These are phyloP conservation scores for Eleusine coracana DNA, from an alignment of 176 grass and related monocot genomes.

Conservation along the genomic window DNA sequence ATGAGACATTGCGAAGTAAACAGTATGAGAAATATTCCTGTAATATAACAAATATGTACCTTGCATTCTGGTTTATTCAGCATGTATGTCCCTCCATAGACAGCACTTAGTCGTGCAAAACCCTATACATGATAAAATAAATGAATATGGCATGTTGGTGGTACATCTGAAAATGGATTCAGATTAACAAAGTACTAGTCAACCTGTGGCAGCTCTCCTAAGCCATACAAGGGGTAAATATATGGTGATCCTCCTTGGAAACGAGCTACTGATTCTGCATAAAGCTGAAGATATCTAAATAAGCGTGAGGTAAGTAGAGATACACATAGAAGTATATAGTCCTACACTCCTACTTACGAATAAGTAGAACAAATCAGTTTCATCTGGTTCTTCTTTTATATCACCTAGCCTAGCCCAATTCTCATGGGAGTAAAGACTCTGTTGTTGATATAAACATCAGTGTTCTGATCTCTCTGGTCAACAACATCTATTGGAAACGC, in stretches of 20 bases:
- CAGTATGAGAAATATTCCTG: neutral
- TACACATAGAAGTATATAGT: neutral
- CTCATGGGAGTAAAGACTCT: neutral
- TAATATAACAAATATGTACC: conserved; percentile 45
- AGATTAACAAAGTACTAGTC: conserved; percentile 16
- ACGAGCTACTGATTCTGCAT: conserved; percentile 83
- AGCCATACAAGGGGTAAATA: conserved; percentile 93
- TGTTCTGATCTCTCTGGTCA: neutral
- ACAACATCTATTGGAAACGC: neutral
- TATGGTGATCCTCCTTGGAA: conserved; percentile 99
- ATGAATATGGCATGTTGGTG: conserved; percentile 13
- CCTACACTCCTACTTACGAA: neutral
- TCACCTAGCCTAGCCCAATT: neutral
- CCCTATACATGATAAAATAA: conserved; percentile 45
- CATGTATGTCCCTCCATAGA: conserved; percentile 97
- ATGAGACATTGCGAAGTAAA: neutral
- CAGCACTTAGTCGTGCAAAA: conserved; percentile 92
- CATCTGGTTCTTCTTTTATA: neutral
- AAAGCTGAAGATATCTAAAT: conserved; percentile 60
- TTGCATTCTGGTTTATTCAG: conserved; percentile 94
- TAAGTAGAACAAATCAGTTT: neutral
- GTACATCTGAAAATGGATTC: neutral
- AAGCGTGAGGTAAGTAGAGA: conserved; percentile 5
- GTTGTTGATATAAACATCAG: neutral
- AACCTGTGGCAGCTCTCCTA: conserved; percentile 97